Conservation (phyloP, 345 rosid species). For the Eucalyptus lansdowneana region DNA sequence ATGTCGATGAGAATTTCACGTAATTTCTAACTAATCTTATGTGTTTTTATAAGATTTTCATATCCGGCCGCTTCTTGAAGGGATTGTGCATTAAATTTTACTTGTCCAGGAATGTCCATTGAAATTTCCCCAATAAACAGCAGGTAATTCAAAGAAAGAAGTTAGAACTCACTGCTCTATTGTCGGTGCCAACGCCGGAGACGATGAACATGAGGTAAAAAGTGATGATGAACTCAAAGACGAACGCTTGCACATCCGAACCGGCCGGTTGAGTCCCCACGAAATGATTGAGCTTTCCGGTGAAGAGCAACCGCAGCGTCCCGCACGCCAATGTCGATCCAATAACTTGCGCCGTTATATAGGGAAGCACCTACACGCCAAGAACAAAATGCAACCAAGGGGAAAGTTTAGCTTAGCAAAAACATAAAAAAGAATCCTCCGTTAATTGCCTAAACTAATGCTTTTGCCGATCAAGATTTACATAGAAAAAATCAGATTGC, state of each 20-base stretch:
- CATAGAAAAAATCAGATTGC: too few relatives aligned
- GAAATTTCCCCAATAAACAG: background rate
- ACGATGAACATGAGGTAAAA: constrained; percentile 78
- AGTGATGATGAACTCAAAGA: constrained; percentile 78
- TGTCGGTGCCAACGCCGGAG: constrained; percentile 79
- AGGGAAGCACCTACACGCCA: constrained; percentile 50
- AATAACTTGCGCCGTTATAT: constrained; percentile 44
- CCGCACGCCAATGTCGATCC: constrained; percentile 75
- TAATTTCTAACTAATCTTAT: background rate
- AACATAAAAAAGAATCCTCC: too few relatives aligned
- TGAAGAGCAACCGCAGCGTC: constrained; percentile 51
- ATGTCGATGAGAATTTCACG: accelerated
- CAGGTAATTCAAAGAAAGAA: background rate
- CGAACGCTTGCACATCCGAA: constrained; percentile 51
- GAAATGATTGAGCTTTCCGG: constrained; percentile 46
- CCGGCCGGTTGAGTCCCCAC: constrained; percentile 69
- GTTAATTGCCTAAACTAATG: too few relatives aligned
- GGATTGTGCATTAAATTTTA: background rate
- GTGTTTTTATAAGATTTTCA: background rate
- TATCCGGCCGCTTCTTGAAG: background rate
- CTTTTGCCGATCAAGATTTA: background rate
- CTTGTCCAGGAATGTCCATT: too few relatives aligned
- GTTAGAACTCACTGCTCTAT: constrained; percentile 61
- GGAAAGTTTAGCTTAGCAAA: background rate
- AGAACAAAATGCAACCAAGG: background rate